These are phyloP conservation scores for Taphrina deformans DNA, from an alignment of 1,139 yeast species.

Conservation along the genomic window DNA sequence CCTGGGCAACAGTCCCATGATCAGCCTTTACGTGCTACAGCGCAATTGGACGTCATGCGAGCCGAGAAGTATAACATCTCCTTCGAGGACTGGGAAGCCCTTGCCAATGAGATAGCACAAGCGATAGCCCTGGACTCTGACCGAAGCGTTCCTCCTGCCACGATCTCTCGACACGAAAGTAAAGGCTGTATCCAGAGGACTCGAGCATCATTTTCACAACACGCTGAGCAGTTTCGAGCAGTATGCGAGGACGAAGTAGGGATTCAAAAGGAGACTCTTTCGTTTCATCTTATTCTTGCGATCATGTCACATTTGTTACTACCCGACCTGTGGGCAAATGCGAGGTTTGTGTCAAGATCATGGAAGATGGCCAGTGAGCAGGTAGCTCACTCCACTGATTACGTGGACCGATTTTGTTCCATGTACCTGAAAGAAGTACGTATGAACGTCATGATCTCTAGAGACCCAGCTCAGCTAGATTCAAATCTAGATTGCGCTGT, in stretches of 20 bases:
- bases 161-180: no score
- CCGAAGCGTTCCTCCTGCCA: not conserved
- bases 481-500: not conserved
- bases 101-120: not conserved
- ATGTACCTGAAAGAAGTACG: not conserved
- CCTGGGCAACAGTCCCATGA: not conserved
- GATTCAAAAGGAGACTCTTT: not conserved
- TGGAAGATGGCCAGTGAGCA: not conserved
- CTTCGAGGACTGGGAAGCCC: not conserved
- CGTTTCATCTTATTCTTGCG: not conserved
- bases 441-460: not conserved
- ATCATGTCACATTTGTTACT: not conserved
- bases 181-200: not conserved
- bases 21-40: not conserved
- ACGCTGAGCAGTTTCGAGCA: not conserved
- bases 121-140: not conserved
- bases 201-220: not conserved
- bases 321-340: not conserved
- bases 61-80: not conserved
- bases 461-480: not conserved
- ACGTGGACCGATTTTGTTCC: not conserved
- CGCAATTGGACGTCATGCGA: not conserved
- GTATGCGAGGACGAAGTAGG: no score
- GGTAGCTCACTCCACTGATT: not conserved
- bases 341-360: not conserved